Base-by-base conservation (phyloP, 805 yeast species). In the Kazachstania bromeliacearum region DNA sequence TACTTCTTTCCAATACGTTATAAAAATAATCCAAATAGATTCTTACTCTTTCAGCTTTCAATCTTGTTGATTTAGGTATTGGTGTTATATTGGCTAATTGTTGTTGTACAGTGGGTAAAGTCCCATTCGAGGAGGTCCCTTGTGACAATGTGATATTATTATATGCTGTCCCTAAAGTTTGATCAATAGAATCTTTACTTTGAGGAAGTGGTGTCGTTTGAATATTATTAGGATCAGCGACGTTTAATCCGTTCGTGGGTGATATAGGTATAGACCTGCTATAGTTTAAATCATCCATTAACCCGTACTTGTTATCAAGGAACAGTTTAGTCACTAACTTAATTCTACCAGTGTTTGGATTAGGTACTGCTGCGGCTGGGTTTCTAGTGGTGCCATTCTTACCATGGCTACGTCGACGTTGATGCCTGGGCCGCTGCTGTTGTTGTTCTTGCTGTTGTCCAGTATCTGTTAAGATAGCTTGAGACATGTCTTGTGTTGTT, bases 1-100 rank as follows among this genome's bases (percentile, higher is more conserved):
- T 59, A 18, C 62, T 59, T 39, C 68, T 57, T 43, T 70, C 74
- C 20, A 77, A 41, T 34, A 67, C 60, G 12, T 60, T 53, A 48
- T 74, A 77, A 48, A 71, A 75, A 39, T 68, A 58, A 20, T 69
- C 72, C 7, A 78, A 41, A 47, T 58, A 58, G 19, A 51, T 49
- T 27, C 55, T 43, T 1, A 56, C 59, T 21, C 54, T 46, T 28
- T 55, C 60, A 16, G 60, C 57, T 33, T 52, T 50, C 6, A 49
- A 39, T 38, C 50, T 47, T 10, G 55, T 44, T n/a, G 47, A 36
- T 29, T 47, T 47, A 4, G 53, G 39, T 18, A 44, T 31, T 12
- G 16, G 26, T 18, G 35, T 22, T 10, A 26, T 26, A 14, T 9
- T 10, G 9, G 30, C 34, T 7, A 8, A 7, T 12, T 28, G 33